Conservation (phyloP, 176 grass and related monocot genomes). For the Eragrostis curvula region DNA sequence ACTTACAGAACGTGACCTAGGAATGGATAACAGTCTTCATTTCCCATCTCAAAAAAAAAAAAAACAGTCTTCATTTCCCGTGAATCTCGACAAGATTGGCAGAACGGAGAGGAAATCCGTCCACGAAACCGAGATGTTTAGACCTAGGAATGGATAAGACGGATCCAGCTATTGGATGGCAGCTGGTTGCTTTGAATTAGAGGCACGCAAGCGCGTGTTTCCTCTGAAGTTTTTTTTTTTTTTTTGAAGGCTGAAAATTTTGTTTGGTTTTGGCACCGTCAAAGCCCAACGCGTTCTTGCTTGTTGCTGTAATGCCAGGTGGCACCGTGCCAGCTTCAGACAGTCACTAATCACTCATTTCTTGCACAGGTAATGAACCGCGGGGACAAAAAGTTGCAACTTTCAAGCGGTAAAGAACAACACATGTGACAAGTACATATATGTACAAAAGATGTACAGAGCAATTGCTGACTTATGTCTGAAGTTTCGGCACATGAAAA, state of each 20-base stretch:
- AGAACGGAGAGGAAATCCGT: neutral
- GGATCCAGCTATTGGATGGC: constrained; percentile 3
- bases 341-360: neutral
- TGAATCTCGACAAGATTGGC: constrained; percentile 34
- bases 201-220: constrained; percentile 4
- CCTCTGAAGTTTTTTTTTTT: too few relatives aligned
- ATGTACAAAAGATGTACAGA: constrained; percentile 27
- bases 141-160: neutral
- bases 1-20: neutral
- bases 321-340: constrained; percentile 22
- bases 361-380: neutral
- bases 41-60: constrained; percentile 47
- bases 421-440: constrained; percentile 23
- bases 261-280: constrained; percentile 18
- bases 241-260: too few relatives aligned
- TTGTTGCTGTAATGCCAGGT: neutral
- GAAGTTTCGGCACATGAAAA: constrained; percentile 29
- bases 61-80: constrained; percentile 4
- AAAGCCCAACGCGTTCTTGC: neutral
- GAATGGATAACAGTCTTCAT: neutral
- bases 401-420: constrained; percentile 12
- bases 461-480: neutral
- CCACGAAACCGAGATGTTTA: neutral
- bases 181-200: constrained; percentile 17
- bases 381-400: neutral